Conservation (phyloP, 352 stramenopile species). For the Phytophthora citricola region DNA sequence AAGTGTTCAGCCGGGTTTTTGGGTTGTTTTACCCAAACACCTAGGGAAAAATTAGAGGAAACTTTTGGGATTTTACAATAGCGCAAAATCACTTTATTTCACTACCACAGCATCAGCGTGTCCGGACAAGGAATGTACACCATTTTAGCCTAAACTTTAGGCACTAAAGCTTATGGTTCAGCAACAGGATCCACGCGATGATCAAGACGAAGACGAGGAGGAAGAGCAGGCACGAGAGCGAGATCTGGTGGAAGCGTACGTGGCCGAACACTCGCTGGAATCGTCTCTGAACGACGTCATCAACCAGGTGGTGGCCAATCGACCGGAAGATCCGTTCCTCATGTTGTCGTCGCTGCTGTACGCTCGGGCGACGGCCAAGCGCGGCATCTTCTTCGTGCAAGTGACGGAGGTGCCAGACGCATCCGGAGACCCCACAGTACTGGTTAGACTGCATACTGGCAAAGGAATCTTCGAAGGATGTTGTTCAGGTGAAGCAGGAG, state of each 20-base stretch:
- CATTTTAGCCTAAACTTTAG: background rate
- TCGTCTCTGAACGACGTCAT: conserved; percentile 70
- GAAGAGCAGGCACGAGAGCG: conserved; percentile 57
- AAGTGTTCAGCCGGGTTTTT: too few species aligned
- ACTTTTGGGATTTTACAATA: too few species aligned
- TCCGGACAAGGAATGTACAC: too few species aligned
- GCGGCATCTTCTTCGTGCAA: conserved; percentile 73
- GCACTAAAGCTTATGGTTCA: conserved; percentile 22
- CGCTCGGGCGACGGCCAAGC: conserved; percentile 61
- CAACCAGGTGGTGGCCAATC: conserved; percentile 73
- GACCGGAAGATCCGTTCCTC: conserved; percentile 72
- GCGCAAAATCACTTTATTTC: too few species aligned
- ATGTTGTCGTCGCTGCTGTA: conserved; percentile 73
- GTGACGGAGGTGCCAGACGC: conserved; percentile 62
- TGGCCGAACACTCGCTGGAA: conserved; percentile 76
- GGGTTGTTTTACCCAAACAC: too few species aligned
- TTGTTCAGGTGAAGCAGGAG: conserved; percentile 45
- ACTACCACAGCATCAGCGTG: too few species aligned
- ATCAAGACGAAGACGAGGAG: conserved; percentile 36
- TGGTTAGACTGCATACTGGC: conserved; percentile 70
- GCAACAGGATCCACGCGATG: conserved; percentile 23
- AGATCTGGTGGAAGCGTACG: conserved; percentile 80
- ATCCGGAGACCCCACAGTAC: conserved; percentile 43
- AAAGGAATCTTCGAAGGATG: conserved; percentile 70
- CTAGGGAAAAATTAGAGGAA: too few species aligned